Evolutionary conservation across 2,329 filamentous ascomycete species (phyloP), one percentile per base, ranked within the genome.

Genomic region (Aureobasidium uvarum): DNA sequence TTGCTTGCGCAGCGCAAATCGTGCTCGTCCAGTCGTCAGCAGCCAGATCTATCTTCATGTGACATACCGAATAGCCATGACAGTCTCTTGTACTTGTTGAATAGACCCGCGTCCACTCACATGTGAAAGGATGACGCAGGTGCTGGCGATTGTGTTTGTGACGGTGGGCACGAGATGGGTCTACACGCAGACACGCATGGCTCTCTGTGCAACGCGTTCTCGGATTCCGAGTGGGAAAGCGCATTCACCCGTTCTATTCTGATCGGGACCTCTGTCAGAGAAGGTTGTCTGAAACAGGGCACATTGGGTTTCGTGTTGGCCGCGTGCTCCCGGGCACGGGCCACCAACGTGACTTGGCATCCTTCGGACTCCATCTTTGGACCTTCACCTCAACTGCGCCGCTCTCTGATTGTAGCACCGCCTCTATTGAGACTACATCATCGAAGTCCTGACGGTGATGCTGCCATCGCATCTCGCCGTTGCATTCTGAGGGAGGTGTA

Each of bases 281-380:
- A 50, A n/a, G 58, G 46, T 62, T 51, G 58, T 51, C 28, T 62
- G 58, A 62, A 51, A 51, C 43, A 62, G 46, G 58, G 45, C 45
- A 39, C 36, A 31, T 28, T 16, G 11, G 28, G 43, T 60, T 28
- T 62, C 36, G 45, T n/a, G 45, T 50, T 41, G 56, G 41, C 56
- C 56, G 56, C 56, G 56, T 60, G 56, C 56, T 36, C 28, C 6
- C 0, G 16, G 2, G 39, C 28, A 31, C 41, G 28, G 23, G 41
- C 56, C 54, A 58, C 54, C 54, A 58, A 58, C 54, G 20, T 31
- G 38, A 45, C 25, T 31, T 56, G 20, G 20, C 50, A 54, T 54
- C 31, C 51, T 38, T 54, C 38, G 4, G 39, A 58, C 54, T 58
- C 54, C 38, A 58, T 39, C n/a, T 58, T 58, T 28, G 54, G 56